Conservation (phyloP, 495 filamentous ascomycete species). For the Bryoglossum gracile region DNA sequence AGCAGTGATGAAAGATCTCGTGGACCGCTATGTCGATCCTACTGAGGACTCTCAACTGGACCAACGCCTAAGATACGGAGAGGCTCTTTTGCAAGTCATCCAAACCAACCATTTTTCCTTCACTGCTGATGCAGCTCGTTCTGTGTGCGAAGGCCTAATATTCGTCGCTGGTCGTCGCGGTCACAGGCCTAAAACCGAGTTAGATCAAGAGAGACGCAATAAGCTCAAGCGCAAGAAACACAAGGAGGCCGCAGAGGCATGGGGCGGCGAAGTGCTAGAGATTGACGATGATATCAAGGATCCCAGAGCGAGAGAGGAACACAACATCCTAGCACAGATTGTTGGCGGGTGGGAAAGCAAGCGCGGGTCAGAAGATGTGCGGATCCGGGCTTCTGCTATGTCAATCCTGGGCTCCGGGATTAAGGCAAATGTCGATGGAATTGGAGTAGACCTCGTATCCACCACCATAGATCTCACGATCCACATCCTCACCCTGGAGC, state of each 20-base stretch:
- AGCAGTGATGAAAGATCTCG: slow-evolving; percentile 55
- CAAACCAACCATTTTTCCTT: slow-evolving; percentile 58
- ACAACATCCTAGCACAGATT: slow-evolving; percentile 53
- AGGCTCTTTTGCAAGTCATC: slow-evolving; percentile 62
- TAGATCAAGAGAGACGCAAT: slow-evolving; percentile 42
- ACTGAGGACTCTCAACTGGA: slow-evolving; percentile 53
- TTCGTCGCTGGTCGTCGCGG: slow-evolving; percentile 58
- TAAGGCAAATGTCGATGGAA: slow-evolving; percentile 56
- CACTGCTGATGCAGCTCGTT: slow-evolving; percentile 46
- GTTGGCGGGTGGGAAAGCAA: slow-evolving; percentile 68
- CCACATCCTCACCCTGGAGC: slow-evolving; percentile 58
- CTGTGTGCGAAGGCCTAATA: slow-evolving; percentile 57
- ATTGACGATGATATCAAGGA: slow-evolving; percentile 33
- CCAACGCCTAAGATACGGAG: slow-evolving; percentile 62
- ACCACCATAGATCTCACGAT: slow-evolving; percentile 61
- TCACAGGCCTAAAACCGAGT: slow-evolving; percentile 45
- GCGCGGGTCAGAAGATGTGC: slow-evolving; percentile 63
- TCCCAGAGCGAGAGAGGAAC: slow-evolving; percentile 37
- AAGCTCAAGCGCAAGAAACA: slow-evolving; percentile 38
- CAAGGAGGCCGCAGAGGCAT: slow-evolving; percentile 44
- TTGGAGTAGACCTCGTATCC: slow-evolving; percentile 48
- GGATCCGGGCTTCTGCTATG: slow-evolving; percentile 70
- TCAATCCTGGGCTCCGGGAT: slow-evolving; percentile 61
- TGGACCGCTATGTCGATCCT: slow-evolving; percentile 63
- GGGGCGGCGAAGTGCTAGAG: slow-evolving; percentile 42